phyloP scores from a whole-genome alignment of 1,284 basidiomycete genomes.

The Austroboletus niveus region DNA sequence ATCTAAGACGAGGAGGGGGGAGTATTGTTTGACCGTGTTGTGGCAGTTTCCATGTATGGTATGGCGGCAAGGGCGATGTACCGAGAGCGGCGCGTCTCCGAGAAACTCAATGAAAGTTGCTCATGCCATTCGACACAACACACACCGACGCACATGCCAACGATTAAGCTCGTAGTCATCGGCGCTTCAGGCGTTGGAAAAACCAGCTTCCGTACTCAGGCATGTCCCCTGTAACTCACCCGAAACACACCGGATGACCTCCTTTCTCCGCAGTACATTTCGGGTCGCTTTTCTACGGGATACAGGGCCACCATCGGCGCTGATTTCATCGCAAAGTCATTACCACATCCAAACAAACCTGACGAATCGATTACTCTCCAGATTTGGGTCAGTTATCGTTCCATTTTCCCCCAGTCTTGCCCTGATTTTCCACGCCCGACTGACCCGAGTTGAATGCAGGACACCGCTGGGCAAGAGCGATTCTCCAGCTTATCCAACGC shows the following conservation, averaged over 20 bases:
- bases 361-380: constrained; percentile 63
- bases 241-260: neutral
- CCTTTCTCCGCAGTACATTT: constrained; percentile 56
- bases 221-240: constrained; percentile 32
- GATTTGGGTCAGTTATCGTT: constrained; percentile 63
- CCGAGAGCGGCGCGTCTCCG: neutral
- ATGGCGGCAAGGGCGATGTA: neutral
- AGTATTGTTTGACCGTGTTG: neutral
- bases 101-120: constrained; percentile 13
- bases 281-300: constrained; percentile 66
- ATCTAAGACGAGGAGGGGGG: no score
- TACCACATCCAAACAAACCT: constrained; percentile 55
- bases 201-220: constrained; percentile 69
- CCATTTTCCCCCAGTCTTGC: constrained; percentile 4
- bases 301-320: constrained; percentile 83
- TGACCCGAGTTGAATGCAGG: constrained; percentile 39
- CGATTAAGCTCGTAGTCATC: constrained; percentile 74
- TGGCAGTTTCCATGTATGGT: constrained; percentile 9
- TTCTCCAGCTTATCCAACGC: constrained; percentile 78
- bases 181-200: constrained; percentile 78
- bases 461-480: constrained; percentile 80
- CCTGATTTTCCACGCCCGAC: neutral
- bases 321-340: constrained; percentile 75
- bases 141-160: constrained; percentile 45
- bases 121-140: constrained; percentile 15